A percentile compares a stretch with the other conserved stretches of the same genome.
Evolutionary conservation across 2,329 filamentous ascomycete species (phyloP).

Genomic region (Fusarium chaquense): DNA sequence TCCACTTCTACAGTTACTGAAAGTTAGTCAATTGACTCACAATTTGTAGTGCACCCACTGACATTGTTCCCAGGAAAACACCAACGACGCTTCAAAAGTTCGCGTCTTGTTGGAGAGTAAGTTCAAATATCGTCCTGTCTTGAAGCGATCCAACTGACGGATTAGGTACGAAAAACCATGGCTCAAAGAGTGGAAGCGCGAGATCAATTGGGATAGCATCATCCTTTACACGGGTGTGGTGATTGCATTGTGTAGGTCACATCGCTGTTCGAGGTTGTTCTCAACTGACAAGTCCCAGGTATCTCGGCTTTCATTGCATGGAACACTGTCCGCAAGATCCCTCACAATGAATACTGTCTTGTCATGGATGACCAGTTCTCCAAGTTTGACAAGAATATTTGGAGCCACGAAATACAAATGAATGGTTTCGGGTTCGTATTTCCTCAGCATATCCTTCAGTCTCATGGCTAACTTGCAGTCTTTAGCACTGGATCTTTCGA

Average conservation of each 20-base stretch:
- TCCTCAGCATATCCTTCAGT: rapidly evolving
- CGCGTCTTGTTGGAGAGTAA: background rate
- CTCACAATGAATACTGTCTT: background rate
- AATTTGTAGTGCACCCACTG: background rate
- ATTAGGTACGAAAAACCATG: background rate
- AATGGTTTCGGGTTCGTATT: background rate
- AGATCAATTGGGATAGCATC: background rate
- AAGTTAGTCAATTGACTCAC: background rate
- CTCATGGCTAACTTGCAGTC: background rate
- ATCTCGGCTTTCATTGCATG: background rate
- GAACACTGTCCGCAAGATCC: background rate
- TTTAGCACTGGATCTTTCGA: background rate
- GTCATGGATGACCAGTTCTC: background rate
- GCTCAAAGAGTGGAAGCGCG: background rate
- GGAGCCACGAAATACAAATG: background rate
- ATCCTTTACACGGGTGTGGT: background rate
- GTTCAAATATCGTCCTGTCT: background rate
- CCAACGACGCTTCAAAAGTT: background rate
- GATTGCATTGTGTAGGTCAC: background rate
- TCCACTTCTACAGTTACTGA: background rate
- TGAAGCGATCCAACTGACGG: background rate
- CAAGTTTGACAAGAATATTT: background rate
- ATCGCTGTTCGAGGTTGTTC: background rate
- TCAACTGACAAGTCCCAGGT: background rate
- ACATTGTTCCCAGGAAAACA: background rate